phyloP scores from a whole-genome alignment of 441 rosid species.

The Corymbia calophylla region DNA sequence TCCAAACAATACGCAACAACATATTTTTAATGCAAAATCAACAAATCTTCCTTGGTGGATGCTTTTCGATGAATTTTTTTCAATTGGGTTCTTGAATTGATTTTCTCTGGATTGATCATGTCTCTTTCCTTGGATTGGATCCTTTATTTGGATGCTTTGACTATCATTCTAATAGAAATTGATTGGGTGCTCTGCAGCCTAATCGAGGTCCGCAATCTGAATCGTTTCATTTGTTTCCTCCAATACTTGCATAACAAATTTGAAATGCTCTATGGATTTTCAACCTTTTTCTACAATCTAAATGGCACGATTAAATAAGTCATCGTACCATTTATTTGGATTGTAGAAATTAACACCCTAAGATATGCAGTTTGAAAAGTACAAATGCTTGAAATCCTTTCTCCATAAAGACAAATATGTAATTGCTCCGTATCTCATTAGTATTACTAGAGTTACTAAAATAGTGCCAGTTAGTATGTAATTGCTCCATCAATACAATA shows the following conservation, averaged over 20 bases:
- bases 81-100: neutral
- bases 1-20: neutral
- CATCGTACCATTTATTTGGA: neutral
- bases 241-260: neutral
- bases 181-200: neutral
- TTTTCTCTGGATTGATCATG: neutral
- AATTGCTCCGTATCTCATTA: neutral
- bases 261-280: neutral
- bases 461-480: neutral
- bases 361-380: neutral
- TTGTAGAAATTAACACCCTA: neutral
- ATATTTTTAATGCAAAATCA: neutral
- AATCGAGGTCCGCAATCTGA: neutral
- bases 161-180: neutral
- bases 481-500: neutral
- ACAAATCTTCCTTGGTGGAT: neutral
- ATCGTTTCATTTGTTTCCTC: neutral
- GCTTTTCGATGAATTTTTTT: neutral
- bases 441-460: neutral
- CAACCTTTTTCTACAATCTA: neutral
- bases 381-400: neutral
- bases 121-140: neutral
- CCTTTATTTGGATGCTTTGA: neutral
- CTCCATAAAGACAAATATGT: neutral
- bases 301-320: neutral